Evolutionary conservation across 495 filamentous ascomycete species (phyloP).

Genomic region (Aspergillus ellipticus): DNA sequence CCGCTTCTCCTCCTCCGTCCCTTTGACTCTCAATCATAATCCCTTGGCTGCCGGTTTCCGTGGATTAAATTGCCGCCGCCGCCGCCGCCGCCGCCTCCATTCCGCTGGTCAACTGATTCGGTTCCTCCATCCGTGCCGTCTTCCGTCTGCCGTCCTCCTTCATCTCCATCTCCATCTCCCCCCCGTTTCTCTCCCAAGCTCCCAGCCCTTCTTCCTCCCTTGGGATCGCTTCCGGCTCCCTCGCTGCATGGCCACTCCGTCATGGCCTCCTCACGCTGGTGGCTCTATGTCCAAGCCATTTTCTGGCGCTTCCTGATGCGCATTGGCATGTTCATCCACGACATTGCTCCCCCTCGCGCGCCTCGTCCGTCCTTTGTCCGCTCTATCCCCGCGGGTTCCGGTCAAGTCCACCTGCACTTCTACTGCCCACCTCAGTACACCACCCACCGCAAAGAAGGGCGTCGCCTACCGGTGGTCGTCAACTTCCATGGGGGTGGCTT

Average conservation of each 20-base stretch:
- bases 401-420: slow-evolving; percentile 66
- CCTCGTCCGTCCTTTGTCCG: slow-evolving; percentile 64
- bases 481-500: slow-evolving; percentile 81
- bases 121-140: not conserved
- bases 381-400: slow-evolving; percentile 56
- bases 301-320: slow-evolving; percentile 77
- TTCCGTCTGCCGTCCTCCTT: not conserved
- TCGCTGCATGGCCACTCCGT: not conserved
- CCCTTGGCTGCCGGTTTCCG: no score
- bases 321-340: slow-evolving; percentile 76
- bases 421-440: slow-evolving; percentile 69
- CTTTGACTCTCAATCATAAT: no score
- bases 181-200: not conserved
- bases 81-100: not conserved
- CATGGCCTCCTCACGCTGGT: slow-evolving; percentile 57
- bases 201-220: not conserved
- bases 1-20: no score
- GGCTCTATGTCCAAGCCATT: slow-evolving; percentile 66
- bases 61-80: no score
- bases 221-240: not conserved
- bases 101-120: not conserved
- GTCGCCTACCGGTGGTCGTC: slow-evolving; percentile 56
- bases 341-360: slow-evolving; percentile 61
- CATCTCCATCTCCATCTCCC: not conserved
- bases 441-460: slow-evolving; percentile 30